phyloP scores from a whole-genome alignment of 1,284 basidiomycete genomes.

The Chalciporus sp. region DNA sequence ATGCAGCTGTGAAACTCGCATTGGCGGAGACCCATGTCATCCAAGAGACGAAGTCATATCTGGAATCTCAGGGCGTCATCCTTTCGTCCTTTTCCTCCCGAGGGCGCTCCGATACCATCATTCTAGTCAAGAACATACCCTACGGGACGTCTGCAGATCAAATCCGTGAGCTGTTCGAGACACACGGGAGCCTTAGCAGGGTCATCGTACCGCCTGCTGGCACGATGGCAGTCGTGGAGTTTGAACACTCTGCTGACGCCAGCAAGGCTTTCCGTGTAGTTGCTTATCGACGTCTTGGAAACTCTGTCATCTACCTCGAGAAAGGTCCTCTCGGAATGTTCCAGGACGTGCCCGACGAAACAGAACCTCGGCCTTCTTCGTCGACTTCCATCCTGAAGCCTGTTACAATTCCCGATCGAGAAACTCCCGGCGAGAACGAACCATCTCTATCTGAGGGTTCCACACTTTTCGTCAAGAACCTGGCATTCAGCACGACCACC shows the following conservation, averaged over 20 bases:
- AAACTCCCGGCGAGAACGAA: slow-evolving; percentile 41
- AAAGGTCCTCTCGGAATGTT: slow-evolving; percentile 89
- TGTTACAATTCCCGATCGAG: slow-evolving; percentile 47
- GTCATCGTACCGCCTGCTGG: slow-evolving; percentile 91
- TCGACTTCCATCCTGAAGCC: slow-evolving; percentile 39
- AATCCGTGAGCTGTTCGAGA: slow-evolving; percentile 79
- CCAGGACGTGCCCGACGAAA: slow-evolving; percentile 36
- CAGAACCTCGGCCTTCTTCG: neutral
- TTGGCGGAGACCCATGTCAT: slow-evolving; percentile 97
- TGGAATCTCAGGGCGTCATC: slow-evolving; percentile 73
- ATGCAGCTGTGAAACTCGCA: slow-evolving; percentile 90
- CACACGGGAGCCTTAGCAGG: slow-evolving; percentile 75
- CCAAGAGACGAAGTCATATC: slow-evolving; percentile 90
- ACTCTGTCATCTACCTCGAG: slow-evolving; percentile 91
- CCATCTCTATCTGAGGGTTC: slow-evolving; percentile 65
- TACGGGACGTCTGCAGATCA: slow-evolving; percentile 82
- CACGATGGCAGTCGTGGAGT: slow-evolving; percentile 93
- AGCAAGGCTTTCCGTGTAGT: slow-evolving; percentile 78
- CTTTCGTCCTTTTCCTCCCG: slow-evolving; percentile 59
- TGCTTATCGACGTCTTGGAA: slow-evolving; percentile 87
- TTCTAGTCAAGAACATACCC: slow-evolving; percentile 97
- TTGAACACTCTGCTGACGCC: slow-evolving; percentile 72
- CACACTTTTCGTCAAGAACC: slow-evolving; percentile 95
- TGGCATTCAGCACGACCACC: slow-evolving; percentile 87
- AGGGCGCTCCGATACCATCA: slow-evolving; percentile 75